Evolutionary conservation across 768 basidiomycete species (phyloP).

Genomic region (Hygrophorus pudorinus): DNA sequence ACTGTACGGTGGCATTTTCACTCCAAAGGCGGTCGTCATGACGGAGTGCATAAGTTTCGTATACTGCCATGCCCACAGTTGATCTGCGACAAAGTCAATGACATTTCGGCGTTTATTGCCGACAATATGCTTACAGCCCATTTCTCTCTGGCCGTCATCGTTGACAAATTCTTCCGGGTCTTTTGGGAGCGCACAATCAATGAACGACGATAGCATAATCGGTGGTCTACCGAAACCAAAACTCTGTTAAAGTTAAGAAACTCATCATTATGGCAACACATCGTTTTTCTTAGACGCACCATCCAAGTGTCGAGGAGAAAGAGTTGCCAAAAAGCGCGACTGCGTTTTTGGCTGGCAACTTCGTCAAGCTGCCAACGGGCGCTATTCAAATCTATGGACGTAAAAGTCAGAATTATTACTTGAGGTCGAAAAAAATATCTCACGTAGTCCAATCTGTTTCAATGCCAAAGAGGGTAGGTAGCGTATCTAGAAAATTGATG

Average conservation of each 20-base stretch:
- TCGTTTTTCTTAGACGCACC: constrained; percentile 23
- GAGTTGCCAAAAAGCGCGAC: constrained; percentile 59
- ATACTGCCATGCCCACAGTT: constrained; percentile 47
- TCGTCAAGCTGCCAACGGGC: constrained; percentile 49
- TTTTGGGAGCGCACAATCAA: constrained; percentile 47
- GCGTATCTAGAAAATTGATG: constrained; percentile 3
- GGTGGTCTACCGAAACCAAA: constrained; percentile 54
- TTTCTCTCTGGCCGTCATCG: constrained; percentile 25
- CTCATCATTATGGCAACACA: not conserved
- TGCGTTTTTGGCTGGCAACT: constrained; percentile 34
- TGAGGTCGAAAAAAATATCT: constrained; percentile 10
- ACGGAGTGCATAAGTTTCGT: constrained; percentile 41
- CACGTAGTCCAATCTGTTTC: constrained; percentile 45
- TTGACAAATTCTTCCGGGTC: constrained; percentile 27
- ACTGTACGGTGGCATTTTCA: constrained; percentile 40
- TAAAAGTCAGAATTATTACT: not conserved
- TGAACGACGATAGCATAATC: constrained; percentile 37
- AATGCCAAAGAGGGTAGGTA: not conserved
- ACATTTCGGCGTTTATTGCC: not conserved
- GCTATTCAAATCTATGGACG: constrained; percentile 43
- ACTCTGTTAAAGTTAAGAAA: constrained; percentile 29
- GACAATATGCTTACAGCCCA: constrained; percentile 28
- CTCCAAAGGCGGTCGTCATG: constrained; percentile 40
- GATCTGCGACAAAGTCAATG: constrained; percentile 27
- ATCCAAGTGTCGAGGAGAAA: constrained; percentile 53